phyloP scores from a whole-genome alignment of 805 yeast species.

The Kluyveromyces starmeri region DNA sequence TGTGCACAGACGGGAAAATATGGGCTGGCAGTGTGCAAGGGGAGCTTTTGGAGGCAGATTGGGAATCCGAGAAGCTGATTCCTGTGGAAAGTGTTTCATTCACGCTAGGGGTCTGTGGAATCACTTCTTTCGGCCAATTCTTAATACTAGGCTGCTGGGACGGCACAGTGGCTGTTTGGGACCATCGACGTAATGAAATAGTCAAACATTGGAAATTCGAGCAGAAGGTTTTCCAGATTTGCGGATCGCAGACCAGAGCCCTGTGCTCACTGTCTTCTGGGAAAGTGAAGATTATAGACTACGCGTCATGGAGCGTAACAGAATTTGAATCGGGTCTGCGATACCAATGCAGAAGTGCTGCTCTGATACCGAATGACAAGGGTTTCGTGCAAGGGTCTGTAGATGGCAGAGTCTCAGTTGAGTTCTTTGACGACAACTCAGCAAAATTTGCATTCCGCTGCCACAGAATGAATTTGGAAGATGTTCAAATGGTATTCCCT shows the following conservation, averaged over 20 bases:
- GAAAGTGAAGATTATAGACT: constrained; percentile 48
- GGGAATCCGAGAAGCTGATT: constrained; percentile 33
- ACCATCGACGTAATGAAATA: constrained; percentile 28
- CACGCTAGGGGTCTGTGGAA: constrained; percentile 32
- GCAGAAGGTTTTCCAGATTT: constrained; percentile 45
- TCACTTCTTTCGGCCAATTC: constrained; percentile 22
- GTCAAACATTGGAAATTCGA: constrained; percentile 6
- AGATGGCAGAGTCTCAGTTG: constrained; percentile 78
- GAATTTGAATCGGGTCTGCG: constrained; percentile 55
- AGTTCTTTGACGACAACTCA: constrained; percentile 45
- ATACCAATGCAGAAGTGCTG: constrained; percentile 52
- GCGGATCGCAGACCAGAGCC: constrained; percentile 36
- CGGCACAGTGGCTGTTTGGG: constrained; percentile 40
- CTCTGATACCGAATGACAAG: constrained; percentile 42
- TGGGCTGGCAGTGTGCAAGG: constrained; percentile 50
- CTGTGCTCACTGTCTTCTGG: constrained; percentile 49
- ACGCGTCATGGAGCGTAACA: constrained; percentile 38
- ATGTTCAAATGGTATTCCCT: constrained; percentile 55
- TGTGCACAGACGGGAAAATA: constrained; percentile 18
- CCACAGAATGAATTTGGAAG: constrained; percentile 45
- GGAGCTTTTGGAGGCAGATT: constrained; percentile 41
- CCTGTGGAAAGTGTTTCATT: constrained; percentile 23
- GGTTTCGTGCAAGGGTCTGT: constrained; percentile 65
- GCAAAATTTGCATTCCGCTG: constrained; percentile 73
- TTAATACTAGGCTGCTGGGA: constrained; percentile 59